A percentile compares a stretch with the other conserved stretches of the same genome.
Conservation (phyloP, 208 protist species). For the Acanthamoeba castellanii region DNA sequence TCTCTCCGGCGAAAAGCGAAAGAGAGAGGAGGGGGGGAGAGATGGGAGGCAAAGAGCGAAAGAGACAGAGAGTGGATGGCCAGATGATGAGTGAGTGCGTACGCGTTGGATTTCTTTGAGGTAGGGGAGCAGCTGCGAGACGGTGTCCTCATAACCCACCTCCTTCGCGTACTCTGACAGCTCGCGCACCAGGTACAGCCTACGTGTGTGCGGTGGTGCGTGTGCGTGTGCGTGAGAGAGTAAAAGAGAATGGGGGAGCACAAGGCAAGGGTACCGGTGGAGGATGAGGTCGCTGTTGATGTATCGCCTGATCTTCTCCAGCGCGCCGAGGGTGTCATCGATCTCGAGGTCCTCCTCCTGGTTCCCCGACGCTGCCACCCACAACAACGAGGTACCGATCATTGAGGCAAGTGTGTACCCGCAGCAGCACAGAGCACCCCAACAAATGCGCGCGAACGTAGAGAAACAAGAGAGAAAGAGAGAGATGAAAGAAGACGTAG, state of each 20-base stretch:
- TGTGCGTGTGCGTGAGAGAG: not conserved
- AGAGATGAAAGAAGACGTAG: too few relatives aligned
- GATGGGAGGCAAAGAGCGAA: not conserved
- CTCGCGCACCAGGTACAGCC: constrained; percentile 48
- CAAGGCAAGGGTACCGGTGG: not conserved
- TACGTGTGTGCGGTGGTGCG: not conserved
- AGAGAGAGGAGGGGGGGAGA: not conserved
- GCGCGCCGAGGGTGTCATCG: constrained; percentile 9
- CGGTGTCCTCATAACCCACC: constrained; percentile 15
- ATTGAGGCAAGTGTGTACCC: not conserved
- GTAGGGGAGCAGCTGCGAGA: constrained; percentile 22
- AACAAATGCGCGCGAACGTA: too few relatives aligned
- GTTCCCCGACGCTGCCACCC: not conserved
- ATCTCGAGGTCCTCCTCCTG: constrained; percentile 67
- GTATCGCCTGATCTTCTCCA: constrained; percentile 38
- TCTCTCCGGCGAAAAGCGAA: not conserved
- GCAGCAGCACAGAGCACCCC: too few relatives aligned
- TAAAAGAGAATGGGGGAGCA: not conserved
- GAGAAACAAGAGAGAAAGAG: not conserved
- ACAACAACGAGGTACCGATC: not conserved
- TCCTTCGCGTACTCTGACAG: constrained; percentile 31
- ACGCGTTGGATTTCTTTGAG: constrained; percentile 58
- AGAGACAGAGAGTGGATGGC: not conserved
- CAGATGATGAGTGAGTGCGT: not conserved
- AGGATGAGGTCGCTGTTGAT: constrained; percentile 41